Evolutionary conservation across 768 basidiomycete species (phyloP), one percentile per base, ranked within the genome.

Genomic region (Ramaria rubella): DNA sequence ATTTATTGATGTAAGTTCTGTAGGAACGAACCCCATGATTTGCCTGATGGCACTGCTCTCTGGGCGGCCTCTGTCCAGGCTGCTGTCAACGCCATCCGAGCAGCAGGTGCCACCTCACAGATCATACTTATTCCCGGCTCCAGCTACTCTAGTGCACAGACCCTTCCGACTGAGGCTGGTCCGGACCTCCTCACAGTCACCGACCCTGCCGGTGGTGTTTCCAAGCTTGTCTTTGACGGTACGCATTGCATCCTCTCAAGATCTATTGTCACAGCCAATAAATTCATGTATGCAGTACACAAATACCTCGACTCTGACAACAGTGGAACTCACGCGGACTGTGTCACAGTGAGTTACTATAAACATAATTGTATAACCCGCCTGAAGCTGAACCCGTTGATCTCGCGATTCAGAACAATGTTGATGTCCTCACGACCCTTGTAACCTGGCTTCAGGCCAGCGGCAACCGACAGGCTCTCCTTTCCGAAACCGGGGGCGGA

Each of bases 21-120:
- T 59, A 77, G 77, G 75, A 77, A 77, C 62, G 76, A 78, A 66
- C 77, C 77, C 3, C 76, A 77, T 59, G 75, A 78, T 55, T 59
- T 78, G 31, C 68, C 68, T 31, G 66, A 72, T 58, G 61, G 74
- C 50, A 61, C 44, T 31, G 61, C 42, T 9, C 42, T 49, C 48
- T 73, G 71, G 72, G 72, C 65, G 9, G 63, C 63, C 57, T 63
- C 67, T 51, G 70, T 70, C 49, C 75, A 77, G 53, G 69, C 65
- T 33, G 71, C 67, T 24, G 73, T 77, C 59, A 74, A 69, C 55
- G 73, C 74, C 11, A 72, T 77, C 57, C 73, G 75, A 51, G 63
- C 65, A 6, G 74, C 74, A 1, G 75, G 76, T 15, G 70, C 77
- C 2, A 70, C 62, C 5, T 60, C 63, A 24, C 75, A 77, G 62